Base-by-base conservation (phyloP, 345 rosid species). In the Streptanthus diversifolius region DNA sequence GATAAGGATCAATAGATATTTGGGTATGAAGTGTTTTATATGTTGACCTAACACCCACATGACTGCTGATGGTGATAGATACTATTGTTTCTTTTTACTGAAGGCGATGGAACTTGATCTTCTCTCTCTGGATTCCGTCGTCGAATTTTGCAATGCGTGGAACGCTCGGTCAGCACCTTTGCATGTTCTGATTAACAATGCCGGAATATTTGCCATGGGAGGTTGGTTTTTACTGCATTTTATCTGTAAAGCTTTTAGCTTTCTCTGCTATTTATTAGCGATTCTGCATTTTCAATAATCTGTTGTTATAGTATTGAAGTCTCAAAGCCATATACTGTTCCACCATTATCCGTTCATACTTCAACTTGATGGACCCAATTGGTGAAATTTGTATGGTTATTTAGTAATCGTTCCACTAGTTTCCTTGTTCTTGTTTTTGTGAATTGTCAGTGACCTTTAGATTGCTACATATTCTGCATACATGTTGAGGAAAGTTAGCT, bases 51-150 rank as follows among this genome's bases (percentile, higher is more conserved):
- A 35, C 30, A 15, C 22, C 18, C 3, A 35, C n/a, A 64, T 74
- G 70, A 63, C 24, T 80, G 67, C 57, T 64, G 68, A 69, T 60
- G 24, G 19, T 66, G 52, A 37, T 33, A 17, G n/a, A 17, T 39
- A 32, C 40, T 43, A 5, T 32, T 30, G 19, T 53, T 49, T 75
- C 10, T 41, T 62, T 45, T 44, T 7, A n/a, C 43, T 65, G 22
- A 69, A 93, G 92, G 96, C 86, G 48, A 89, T 91, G 97, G 97
- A 93, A 73, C 96, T 91, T 66, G 96, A 93, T 82, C 97, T 93
- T 54, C 92, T 91, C 44, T 93, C 98, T 9, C 78, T 91, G 82
- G 90, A 85, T 49, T 91, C 98, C 0, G 96, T 89, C 2, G 92
- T 79, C 64, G 75, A 54, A 48, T 91, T 93, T 67, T 83, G 95